These are phyloP conservation scores for Juncus inflexus DNA, from an alignment of 176 grass and related monocot genomes.

Conservation along the genomic window DNA sequence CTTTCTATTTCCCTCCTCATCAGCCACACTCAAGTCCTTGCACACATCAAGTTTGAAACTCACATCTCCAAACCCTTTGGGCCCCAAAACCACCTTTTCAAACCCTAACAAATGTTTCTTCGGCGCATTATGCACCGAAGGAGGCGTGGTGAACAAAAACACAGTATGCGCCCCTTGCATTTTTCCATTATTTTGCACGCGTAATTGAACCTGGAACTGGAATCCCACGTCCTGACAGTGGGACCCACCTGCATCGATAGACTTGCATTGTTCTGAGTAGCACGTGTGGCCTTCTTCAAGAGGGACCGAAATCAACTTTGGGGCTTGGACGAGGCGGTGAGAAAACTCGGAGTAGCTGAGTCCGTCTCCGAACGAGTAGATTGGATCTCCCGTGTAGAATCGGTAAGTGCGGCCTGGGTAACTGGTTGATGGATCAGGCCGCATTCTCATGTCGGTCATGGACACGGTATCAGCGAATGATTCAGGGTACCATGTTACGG, in stretches of 20 bases:
- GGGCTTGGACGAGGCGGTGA: slow-evolving; percentile 50
- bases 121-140: slow-evolving; percentile 69
- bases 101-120: slow-evolving; percentile 76
- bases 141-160: slow-evolving; percentile 76
- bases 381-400: slow-evolving; percentile 76
- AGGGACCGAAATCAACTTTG: slow-evolving; percentile 44
- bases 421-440: slow-evolving; percentile 46
- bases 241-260: slow-evolving; percentile 41
- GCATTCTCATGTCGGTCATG: slow-evolving; percentile 92
- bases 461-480: slow-evolving; percentile 46
- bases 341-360: slow-evolving; percentile 74
- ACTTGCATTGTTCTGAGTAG: slow-evolving; percentile 44
- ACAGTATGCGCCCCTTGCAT: slow-evolving; percentile 62
- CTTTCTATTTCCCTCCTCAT: slow-evolving; percentile 71
- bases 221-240: slow-evolving; percentile 51
- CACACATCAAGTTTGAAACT: slow-evolving; percentile 80
- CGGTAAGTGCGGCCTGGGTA: slow-evolving; percentile 88
- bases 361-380: slow-evolving; percentile 84
- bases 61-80: slow-evolving; percentile 38
- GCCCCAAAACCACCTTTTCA: slow-evolving; percentile 61
- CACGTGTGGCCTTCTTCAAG: slow-evolving; percentile 69
- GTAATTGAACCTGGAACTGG: slow-evolving; percentile 58
- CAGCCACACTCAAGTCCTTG: slow-evolving; percentile 82
- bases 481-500: slow-evolving; percentile 89
- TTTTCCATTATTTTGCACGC: slow-evolving; percentile 41